Conservation (phyloP, 2,329 filamentous ascomycete species). For the Rhynchosporium graminicola region DNA sequence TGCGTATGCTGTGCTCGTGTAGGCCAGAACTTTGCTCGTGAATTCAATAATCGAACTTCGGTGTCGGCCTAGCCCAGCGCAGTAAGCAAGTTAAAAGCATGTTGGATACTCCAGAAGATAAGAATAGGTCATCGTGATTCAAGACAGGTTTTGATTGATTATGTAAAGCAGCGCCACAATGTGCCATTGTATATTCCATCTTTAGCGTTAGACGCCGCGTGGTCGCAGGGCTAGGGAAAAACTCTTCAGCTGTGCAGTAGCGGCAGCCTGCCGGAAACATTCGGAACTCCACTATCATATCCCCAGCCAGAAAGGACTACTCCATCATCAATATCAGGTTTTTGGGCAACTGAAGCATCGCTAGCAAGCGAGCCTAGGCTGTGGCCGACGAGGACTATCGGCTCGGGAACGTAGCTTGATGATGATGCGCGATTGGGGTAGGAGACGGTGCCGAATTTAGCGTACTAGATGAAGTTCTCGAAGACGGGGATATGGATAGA, state of each 20-base stretch:
- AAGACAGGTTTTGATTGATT: too few species aligned
- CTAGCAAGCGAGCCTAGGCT: constrained; percentile 61
- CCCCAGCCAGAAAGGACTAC: constrained; percentile 62
- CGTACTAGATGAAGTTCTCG: constrained; percentile 17
- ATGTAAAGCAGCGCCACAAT: too few species aligned
- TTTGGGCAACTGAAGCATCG: constrained; percentile 52
- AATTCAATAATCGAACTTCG: too few species aligned
- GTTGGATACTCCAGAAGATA: too few species aligned
- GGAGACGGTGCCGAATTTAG: constrained; percentile 32
- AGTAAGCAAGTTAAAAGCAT: too few species aligned
- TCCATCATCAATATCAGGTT: constrained; percentile 56
- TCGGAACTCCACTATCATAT: constrained; percentile 20
- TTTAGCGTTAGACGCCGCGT: background rate
- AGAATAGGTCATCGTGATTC: too few species aligned
- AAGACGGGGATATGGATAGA: constrained; percentile 32
- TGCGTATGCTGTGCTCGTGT: too few species aligned
- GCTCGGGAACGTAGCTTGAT: constrained; percentile 51
- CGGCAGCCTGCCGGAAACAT: background rate
- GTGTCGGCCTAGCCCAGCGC: too few species aligned
- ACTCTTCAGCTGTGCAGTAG: constrained; percentile 4
- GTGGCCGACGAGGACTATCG: constrained; percentile 51
- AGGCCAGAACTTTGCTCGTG: too few species aligned
- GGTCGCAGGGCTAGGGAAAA: too few species aligned
- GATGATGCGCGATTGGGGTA: constrained; percentile 28
- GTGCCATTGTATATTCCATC: background rate